Evolutionary conservation across 495 filamentous ascomycete genomes (phyloP), one percentile per base, ranked within the genome.

Genomic region (Penicillium pancosmium): DNA sequence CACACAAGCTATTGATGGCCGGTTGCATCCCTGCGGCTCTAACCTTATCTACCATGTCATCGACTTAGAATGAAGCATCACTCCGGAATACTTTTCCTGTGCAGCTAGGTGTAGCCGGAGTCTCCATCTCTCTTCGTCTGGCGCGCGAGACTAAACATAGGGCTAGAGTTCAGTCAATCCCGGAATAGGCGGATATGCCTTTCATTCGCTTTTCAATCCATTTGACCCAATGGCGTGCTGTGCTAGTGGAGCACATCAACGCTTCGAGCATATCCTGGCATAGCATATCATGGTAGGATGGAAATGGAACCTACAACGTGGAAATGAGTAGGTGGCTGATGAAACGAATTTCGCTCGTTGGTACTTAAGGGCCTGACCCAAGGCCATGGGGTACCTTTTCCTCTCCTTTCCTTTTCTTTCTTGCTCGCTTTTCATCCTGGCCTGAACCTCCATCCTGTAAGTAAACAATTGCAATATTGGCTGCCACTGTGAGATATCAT

Each of bases 1-100:
- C 43, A 59, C 56, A 59, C 23, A 19, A 59, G 15, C 50, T 53
- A 40, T 23, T 23, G 23, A 23, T 23, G 23, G 2, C 3, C 23
- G 23, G 23, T 23, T 23, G 23, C 23, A n/a, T n/a, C 15, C 2
- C 9, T 40, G 36, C 36, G 36, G 36, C 36, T 40, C 36, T 13
- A 40, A 12, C 36, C 27, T 31, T 31, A 31, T 13, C 36, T 40
- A 40, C 1, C 10, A 48, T 48, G 44, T 48, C 44, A 48, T 48
- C 16, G 18, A 40, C 15, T 2, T 38, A 9, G 36, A 40, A n/a
- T n/a, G 23, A 23, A 23, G 23, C 23, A 23, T 23, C 23, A 3
- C 23, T 23, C 23, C 23, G 23, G 23, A 23, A 23, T 3, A 23
- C 2, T 23, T 23, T 23, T 23, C 23, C 23, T 23, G 23, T 23